phyloP scores from a whole-genome alignment of 2,329 filamentous ascomycete species.

The Anthostomella pinea region DNA sequence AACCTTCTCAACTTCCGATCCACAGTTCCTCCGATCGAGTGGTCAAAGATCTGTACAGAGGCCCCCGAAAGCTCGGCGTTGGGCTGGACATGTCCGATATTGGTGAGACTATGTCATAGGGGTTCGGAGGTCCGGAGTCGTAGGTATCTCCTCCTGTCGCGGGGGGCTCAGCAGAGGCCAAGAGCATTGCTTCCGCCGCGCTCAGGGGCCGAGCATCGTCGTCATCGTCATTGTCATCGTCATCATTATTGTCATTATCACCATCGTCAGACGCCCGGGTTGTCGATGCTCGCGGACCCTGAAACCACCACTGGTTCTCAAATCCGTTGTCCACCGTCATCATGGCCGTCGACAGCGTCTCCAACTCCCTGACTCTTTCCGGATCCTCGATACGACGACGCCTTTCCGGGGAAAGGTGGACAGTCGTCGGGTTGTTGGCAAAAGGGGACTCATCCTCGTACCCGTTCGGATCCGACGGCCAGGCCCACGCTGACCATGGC shows the following conservation, averaged over 20 bases:
- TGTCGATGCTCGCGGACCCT: constrained; percentile 36
- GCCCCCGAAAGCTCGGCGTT: constrained; percentile 13
- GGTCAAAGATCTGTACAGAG: constrained; percentile 35
- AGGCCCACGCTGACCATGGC: constrained; percentile 43
- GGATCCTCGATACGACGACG: constrained; percentile 33
- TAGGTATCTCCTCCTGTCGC: constrained; percentile 13
- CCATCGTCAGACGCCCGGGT: constrained; percentile 18
- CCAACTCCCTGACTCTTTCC: constrained; percentile 39
- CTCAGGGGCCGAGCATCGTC: constrained; percentile 22
- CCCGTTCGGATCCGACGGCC: constrained; percentile 30
- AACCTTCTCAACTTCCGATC: constrained; percentile 20
- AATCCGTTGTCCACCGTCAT: constrained; percentile 58
- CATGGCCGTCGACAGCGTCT: constrained; percentile 50
- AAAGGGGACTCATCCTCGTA: constrained; percentile 19
- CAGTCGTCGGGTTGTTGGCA: constrained; percentile 22
- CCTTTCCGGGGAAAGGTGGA: constrained; percentile 19
- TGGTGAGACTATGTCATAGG: constrained; percentile 35
- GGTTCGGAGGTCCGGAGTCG: constrained; percentile 12
- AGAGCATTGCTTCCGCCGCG: constrained; percentile 26
- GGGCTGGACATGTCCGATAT: constrained; percentile 33
- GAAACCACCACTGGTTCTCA: constrained; percentile 57
- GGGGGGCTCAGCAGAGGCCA: constrained; percentile 23
- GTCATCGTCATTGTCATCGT: too few species aligned
- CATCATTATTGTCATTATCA: constrained; percentile 19
- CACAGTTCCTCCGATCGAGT: constrained; percentile 43